A percentile compares a stretch with the other conserved stretches of the same genome.
These are phyloP conservation scores for Hansenula lynferdii DNA, from an alignment of 1,139 yeast species.

Conservation along the genomic window DNA sequence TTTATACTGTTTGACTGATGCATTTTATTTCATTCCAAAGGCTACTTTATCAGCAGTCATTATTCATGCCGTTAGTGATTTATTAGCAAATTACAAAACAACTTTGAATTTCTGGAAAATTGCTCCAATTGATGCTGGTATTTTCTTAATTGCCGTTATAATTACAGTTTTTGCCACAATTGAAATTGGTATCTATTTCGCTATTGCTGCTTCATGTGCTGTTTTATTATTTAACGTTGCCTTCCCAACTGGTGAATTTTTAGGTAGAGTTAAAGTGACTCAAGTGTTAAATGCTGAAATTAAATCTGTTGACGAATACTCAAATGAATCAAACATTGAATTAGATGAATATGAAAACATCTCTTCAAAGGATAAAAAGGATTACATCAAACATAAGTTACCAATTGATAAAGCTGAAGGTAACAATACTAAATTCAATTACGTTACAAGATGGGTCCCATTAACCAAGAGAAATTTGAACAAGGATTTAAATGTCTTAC, in stretches of 20 bases:
- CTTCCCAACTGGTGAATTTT: slow-evolving; percentile 74
- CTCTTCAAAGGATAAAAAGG: slow-evolving; percentile 1
- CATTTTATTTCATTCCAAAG: slow-evolving; percentile 87
- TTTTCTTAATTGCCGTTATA: slow-evolving; percentile 72
- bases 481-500: slow-evolving; percentile 48
- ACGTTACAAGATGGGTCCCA: slow-evolving; percentile 82
- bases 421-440: slow-evolving; percentile 27
- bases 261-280: slow-evolving; percentile 71
- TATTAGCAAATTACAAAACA: slow-evolving; percentile 67
- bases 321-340: slow-evolving; percentile 16
- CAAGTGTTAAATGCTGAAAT: slow-evolving; percentile 61
- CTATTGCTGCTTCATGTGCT: slow-evolving; percentile 80
- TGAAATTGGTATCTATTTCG: slow-evolving; percentile 88
- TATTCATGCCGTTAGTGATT: slow-evolving; percentile 92
- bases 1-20: slow-evolving; percentile 72
- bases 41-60: slow-evolving; percentile 85
- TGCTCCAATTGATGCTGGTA: slow-evolving; percentile 71
- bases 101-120: slow-evolving; percentile 74
- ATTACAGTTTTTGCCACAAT: slow-evolving; percentile 78
- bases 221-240: slow-evolving; percentile 70
- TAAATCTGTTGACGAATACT: slow-evolving; percentile 13
- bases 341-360: slow-evolving; percentile 10
- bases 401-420: slow-evolving; percentile 14
- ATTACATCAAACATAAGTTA: slow-evolving; percentile 4
- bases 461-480: slow-evolving; percentile 53